Evolutionary conservation across 192 early-diverging fungal species (phyloP).

Genomic region (Linnemannia elongata): DNA sequence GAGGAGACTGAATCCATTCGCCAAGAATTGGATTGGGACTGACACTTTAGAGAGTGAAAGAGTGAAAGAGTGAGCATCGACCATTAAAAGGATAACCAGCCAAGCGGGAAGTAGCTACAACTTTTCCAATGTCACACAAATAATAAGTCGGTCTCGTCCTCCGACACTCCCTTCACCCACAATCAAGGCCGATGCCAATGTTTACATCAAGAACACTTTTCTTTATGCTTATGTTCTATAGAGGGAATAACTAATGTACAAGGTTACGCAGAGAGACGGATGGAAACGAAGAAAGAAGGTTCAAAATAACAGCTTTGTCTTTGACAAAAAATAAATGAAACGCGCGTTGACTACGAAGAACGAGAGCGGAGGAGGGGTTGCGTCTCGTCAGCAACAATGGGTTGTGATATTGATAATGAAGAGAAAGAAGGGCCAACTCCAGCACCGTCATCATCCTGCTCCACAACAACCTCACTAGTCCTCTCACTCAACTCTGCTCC

Average conservation of each 20-base stretch:
- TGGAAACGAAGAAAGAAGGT: not conserved
- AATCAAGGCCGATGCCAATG: not conserved
- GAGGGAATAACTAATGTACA: conserved; percentile 14
- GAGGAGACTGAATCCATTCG: not conserved
- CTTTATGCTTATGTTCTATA: not conserved
- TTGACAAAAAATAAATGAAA: not conserved
- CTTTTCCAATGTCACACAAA: not conserved
- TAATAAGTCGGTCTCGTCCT: not conserved
- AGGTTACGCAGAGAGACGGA: not conserved
- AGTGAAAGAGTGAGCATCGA: not conserved
- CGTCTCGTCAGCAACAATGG: not conserved
- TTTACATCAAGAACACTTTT: not conserved
- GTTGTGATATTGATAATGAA: not conserved
- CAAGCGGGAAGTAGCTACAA: not conserved
- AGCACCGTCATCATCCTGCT: conserved; percentile 11
- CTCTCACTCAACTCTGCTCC: conserved; percentile 48
- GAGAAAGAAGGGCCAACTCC: not conserved
- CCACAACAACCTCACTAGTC: conserved; percentile 24
- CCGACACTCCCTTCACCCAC: not conserved
- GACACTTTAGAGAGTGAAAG: not conserved
- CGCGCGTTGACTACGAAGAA: not conserved
- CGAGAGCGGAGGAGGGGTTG: conserved; percentile 20
- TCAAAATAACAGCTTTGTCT: too few relatives aligned
- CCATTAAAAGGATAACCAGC: not conserved
- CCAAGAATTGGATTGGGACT: not conserved